Evolutionary conservation across 1,284 basidiomycete species (phyloP).

Genomic region (Cryptococcus hybrid): DNA sequence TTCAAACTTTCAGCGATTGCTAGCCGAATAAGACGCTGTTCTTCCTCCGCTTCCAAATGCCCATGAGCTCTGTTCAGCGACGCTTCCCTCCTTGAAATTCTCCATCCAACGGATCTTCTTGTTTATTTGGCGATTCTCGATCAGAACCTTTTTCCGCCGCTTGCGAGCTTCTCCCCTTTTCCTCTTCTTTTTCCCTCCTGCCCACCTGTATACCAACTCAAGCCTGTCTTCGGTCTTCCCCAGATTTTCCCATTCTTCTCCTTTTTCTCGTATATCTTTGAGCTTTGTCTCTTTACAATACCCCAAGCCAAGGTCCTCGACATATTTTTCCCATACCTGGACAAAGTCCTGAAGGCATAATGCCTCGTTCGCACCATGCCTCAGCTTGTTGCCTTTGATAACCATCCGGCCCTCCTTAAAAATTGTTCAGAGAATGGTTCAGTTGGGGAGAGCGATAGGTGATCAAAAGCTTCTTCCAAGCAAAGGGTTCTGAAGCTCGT

Average conservation of each 20-base stretch:
- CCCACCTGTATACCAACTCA: conserved; percentile 49
- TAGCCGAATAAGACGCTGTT: conserved; percentile 23
- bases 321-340: conserved; percentile 37
- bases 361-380: conserved; percentile 22
- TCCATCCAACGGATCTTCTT: neutral
- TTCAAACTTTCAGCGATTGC: conserved; percentile 24
- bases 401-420: conserved; percentile 56
- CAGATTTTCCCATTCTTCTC: conserved; percentile 11
- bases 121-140: neutral
- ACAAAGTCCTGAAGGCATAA: conserved; percentile 38
- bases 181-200: conserved; percentile 27
- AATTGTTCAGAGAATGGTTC: conserved; percentile 60
- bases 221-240: conserved; percentile 36
- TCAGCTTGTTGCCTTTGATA: conserved; percentile 41
- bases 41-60: conserved; percentile 9
- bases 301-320: conserved; percentile 41
- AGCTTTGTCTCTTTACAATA: neutral
- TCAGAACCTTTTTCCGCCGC: neutral
- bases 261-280: conserved; percentile 5
- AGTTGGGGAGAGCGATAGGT: conserved; percentile 55
- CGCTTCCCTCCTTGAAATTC: neutral
- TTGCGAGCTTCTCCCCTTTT: conserved; percentile 1
- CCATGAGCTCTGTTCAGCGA: neutral
- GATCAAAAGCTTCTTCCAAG: conserved; percentile 52
- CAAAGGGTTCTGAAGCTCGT: conserved; percentile 14